Base-by-base conservation (phyloP, 495 filamentous ascomycete genomes). In the Glutinoglossum americanum region DNA sequence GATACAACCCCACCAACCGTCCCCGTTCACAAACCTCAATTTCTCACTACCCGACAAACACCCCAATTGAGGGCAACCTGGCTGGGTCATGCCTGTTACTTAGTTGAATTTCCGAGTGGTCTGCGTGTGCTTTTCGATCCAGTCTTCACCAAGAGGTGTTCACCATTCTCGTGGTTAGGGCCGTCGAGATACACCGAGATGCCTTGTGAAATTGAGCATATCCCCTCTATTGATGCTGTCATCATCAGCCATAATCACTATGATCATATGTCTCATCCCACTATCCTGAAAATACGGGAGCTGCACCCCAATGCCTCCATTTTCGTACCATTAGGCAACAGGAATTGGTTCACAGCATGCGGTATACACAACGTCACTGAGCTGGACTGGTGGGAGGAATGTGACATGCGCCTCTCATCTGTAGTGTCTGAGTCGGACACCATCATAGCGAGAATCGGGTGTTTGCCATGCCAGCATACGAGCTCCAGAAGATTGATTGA, bases 31-130 rank as follows among this genome's bases (percentile, higher is more conserved):
- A 76, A 76, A 59, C 87, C 89, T 2, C 68, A 73, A 27, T 93
- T 94, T 66, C 76, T 88, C 26, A 69, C 77, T 0, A 73, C 68
- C 41, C 79, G 73, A 61, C 66, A 70, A 13, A 67, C 68, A 26
- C 78, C 81, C 4, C 62, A 65, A 44, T 78, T 98, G 8, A 82
- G 90, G 21, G 89, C 90, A 41, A 98, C 92, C 33, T 98, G 92
- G 92, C 79, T 98, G 4, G 92, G 92, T 10, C 92, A 98, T 69
- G 89, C 92, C 0, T 95, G 87, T 70, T 95, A 88, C 68, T 87
- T 85, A 65, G 82, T 94, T 56, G 92, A 96, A 66, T 96, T 94
- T 63, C 90, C 92, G 17, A 70, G 75, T 56, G 92, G 92, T 0
- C 72, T 98, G 23, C 81, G 90, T 41, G 88, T 94, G 1, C 76